Conservation (phyloP, 257 asterid genomes). For the Nemophila menziesii region DNA sequence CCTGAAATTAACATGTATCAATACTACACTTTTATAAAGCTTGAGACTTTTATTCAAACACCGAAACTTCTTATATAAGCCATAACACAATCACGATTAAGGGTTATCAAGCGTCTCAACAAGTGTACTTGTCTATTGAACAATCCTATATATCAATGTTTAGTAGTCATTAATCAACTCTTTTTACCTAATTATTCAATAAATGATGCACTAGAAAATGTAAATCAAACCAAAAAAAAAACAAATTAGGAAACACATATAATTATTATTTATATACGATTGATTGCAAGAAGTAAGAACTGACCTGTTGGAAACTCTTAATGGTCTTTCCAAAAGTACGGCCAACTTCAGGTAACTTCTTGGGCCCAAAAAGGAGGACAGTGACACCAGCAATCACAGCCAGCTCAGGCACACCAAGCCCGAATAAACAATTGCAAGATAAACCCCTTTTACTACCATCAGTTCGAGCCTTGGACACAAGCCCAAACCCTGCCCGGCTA, state of each 20-base stretch:
- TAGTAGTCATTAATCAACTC: neutral
- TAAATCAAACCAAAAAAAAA: neutral
- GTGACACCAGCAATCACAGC: conserved; percentile 77
- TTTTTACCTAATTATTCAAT: neutral
- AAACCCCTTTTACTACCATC: conserved; percentile 25
- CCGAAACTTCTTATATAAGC: too few species aligned
- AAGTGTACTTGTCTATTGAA: too few species aligned
- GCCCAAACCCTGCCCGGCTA: conserved; percentile 16
- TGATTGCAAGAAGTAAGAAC: neutral
- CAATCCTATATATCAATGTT: too few species aligned
- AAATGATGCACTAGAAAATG: neutral
- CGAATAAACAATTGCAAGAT: conserved; percentile 62
- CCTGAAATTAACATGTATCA: conserved; percentile 26
- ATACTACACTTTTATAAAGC: too few species aligned
- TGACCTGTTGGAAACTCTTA: conserved; percentile 90
- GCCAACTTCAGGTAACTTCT: conserved; percentile 77
- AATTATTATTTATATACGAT: neutral
- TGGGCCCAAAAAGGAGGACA: conserved; percentile 78
- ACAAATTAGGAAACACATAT: neutral
- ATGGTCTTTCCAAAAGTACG: conserved; percentile 76
- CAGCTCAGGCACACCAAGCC: conserved; percentile 91
- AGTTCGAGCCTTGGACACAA: conserved; percentile 17
- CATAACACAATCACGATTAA: too few species aligned
- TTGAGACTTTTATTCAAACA: too few species aligned
- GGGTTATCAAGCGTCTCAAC: too few species aligned